Conservation (phyloP, 495 filamentous ascomycete genomes). For the Lasiosphaeris hirsuta region DNA sequence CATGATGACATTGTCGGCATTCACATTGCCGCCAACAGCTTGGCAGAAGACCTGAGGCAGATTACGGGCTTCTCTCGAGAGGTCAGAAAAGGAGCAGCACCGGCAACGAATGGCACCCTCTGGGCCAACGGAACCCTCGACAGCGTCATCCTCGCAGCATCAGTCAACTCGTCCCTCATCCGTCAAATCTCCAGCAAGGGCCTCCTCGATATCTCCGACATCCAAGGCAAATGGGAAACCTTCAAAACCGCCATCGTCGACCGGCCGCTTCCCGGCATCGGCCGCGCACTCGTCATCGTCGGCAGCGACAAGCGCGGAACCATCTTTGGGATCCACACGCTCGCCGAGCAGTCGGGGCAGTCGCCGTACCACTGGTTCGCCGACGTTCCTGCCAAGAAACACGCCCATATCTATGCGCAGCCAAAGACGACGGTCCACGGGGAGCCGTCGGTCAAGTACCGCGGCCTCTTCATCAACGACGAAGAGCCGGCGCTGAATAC, state of each 20-base stretch:
- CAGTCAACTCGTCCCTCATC: constrained; percentile 50
- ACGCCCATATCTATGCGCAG: constrained; percentile 50
- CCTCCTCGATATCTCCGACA: constrained; percentile 42
- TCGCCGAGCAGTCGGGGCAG: constrained; percentile 58
- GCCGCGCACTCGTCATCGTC: constrained; percentile 54
- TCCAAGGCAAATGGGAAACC: constrained; percentile 58
- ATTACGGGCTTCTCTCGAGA: constrained; percentile 49
- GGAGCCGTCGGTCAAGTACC: constrained; percentile 58
- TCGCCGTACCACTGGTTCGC: constrained; percentile 58
- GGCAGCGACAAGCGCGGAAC: constrained; percentile 59
- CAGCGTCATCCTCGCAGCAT: constrained; percentile 55
- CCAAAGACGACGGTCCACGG: constrained; percentile 46
- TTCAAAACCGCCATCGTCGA: constrained; percentile 52
- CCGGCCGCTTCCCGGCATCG: constrained; percentile 46
- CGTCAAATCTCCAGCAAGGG: constrained; percentile 41
- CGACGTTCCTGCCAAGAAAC: constrained; percentile 52
- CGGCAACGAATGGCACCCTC: constrained; percentile 11
- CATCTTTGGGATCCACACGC: constrained; percentile 59
- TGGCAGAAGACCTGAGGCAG: constrained; percentile 56
- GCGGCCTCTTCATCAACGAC: constrained; percentile 68
- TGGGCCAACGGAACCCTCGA: constrained; percentile 18
- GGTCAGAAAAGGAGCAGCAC: constrained; percentile 27
- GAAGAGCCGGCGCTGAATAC: constrained; percentile 54
- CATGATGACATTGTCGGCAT: constrained; percentile 54
- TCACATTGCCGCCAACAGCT: constrained; percentile 52